phyloP scores from a whole-genome alignment of 1,284 basidiomycete genomes.

The Neonothopanus nambi region DNA sequence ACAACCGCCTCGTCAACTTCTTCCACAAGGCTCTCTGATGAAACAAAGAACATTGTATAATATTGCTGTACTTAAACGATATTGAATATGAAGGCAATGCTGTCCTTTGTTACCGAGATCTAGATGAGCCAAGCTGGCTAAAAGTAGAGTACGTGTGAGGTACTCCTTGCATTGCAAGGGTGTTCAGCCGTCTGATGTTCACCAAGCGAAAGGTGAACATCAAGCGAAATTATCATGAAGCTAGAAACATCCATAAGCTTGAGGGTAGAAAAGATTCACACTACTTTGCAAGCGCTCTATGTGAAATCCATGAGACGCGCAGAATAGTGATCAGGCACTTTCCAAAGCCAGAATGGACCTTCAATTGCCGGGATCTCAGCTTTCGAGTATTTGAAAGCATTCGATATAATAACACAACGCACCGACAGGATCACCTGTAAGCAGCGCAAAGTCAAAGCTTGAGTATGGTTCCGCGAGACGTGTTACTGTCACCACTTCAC shows the following conservation, averaged over 20 bases:
- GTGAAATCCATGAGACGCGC: slow-evolving; percentile 35
- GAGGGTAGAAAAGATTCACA: neutral
- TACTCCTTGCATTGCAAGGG: slow-evolving; percentile 75
- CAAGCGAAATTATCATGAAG: no score
- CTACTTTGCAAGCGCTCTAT: slow-evolving; percentile 11
- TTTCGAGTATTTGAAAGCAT: neutral
- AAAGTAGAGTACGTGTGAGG: slow-evolving; percentile 78
- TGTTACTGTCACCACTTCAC: slow-evolving; percentile 31
- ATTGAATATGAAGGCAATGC: no score
- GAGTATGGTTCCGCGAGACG: neutral
- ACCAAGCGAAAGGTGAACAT: no score
- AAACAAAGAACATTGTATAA: no score
- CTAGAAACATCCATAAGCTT: no score
- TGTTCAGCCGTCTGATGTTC: no score
- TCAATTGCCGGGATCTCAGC: slow-evolving; percentile 3
- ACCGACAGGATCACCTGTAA: slow-evolving; percentile 61
- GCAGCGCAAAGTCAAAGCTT: slow-evolving; percentile 9
- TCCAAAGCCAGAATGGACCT: slow-evolving; percentile 70
- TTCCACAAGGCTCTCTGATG: slow-evolving; percentile 37
- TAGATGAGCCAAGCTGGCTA: no score
- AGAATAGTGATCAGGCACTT: slow-evolving; percentile 39
- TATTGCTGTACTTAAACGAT: no score
- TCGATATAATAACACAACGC: slow-evolving; percentile 19
- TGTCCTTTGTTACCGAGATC: no score
- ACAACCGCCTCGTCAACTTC: slow-evolving; percentile 53